These are phyloP conservation scores for Agapanthus africanus DNA, from an alignment of 106 monocot species.

Conservation along the genomic window DNA sequence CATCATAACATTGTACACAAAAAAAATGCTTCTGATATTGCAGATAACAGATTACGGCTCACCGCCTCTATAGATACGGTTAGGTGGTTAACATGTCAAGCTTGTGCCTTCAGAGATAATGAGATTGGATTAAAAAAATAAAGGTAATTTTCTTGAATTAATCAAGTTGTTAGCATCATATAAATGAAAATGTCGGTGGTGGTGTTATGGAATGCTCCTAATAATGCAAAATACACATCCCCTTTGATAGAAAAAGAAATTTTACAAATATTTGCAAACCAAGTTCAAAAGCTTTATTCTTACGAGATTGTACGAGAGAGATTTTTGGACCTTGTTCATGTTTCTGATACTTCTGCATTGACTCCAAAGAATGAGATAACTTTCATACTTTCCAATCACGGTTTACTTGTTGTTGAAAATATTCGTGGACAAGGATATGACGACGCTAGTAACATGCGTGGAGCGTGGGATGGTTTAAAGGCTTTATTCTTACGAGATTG, in stretches of 20 bases:
- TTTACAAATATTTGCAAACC: constrained; percentile 5
- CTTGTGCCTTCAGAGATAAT: constrained; percentile 8
- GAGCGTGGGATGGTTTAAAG: constrained; percentile 8
- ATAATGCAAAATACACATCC: constrained; percentile 1
- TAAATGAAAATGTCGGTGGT: not conserved
- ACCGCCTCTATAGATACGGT: not conserved
- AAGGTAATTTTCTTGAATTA: constrained; percentile 1
- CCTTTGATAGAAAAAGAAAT: constrained; percentile 12
- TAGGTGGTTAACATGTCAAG: constrained; percentile 9
- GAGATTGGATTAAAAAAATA: constrained; percentile 1
- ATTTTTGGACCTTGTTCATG: constrained; percentile 6
- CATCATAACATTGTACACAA: not conserved
- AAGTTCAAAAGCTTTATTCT: too few relatives aligned
- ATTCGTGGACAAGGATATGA: constrained; percentile 14
- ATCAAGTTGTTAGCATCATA: not conserved
- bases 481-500: constrained; percentile 13
- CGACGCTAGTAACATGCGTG: constrained; percentile 13
- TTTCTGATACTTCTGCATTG: constrained; percentile 1
- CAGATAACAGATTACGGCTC: not conserved
- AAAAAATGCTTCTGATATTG: not conserved
- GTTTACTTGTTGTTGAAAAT: constrained; percentile 13
- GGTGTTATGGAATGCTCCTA: not conserved
- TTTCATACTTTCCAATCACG: not conserved
- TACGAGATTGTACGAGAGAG: not conserved
- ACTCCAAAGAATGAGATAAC: not conserved